Evolutionary conservation across 768 basidiomycete species (phyloP), one percentile per base, ranked within the genome.

Genomic region (Serpula lacrymans): DNA sequence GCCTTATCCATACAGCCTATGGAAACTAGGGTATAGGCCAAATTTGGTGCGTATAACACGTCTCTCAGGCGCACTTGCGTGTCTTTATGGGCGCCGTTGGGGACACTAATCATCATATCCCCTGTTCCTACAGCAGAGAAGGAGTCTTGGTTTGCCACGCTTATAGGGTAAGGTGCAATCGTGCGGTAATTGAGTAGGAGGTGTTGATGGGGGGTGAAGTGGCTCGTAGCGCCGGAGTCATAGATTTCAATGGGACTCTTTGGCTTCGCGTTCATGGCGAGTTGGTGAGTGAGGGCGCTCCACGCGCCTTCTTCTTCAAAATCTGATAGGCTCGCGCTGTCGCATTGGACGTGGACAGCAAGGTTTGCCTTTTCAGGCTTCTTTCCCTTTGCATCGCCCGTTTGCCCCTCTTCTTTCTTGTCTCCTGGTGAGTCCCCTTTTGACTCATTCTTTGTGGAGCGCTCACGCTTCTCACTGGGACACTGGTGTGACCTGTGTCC

Each of bases 11-110:
- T 58, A 23, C 47, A 26, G 6, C 67, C 63, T 41, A 68, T 50
- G 2, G 65, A 67, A 8, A 67, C 46, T 3, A 71, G 55, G n/a
- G 63, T 70, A 41, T 64, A 66, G 3, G 61, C 58, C 7, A 67
- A 54, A 18, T 66, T 59, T 0, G 62, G 67, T 8, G 65, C 56
- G 39, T 69, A 67, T 8, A 69, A 47, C 20, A 68, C 64, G 32
- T 66, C 50, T 5, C 47, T 59, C 13, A 70, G 51, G 5, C 42
- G 39, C 2, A 67, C 37, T 14, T n/a, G n/a, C n/a, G 51, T 47
- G 30, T 41, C 14, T 33, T 59, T 47, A n/a, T n/a, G n/a, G 24
- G 45, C 49, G 4, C 46, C 49, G 30, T 59, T 51, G 13, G 56
- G 58, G 9, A 57, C 45, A 6, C 34, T 29, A n/a, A 59, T 28